These are phyloP conservation scores for Podaxis sp. DNA, from an alignment of 768 basidiomycete species.

Conservation along the genomic window DNA sequence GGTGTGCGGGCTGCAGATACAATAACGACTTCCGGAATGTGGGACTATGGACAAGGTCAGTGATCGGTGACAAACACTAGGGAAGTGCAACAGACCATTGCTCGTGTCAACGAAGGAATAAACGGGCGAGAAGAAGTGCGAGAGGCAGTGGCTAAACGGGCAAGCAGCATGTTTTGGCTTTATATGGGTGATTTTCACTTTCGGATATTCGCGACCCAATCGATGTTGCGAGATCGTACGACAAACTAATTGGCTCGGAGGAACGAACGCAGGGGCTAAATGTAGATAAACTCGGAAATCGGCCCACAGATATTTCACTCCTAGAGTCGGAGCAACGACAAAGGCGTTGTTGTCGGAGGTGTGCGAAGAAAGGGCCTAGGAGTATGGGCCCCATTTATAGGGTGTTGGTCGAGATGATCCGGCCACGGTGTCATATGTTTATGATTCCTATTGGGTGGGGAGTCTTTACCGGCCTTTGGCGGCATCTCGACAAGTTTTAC, in stretches of 20 bases:
- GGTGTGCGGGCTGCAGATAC: constrained; percentile 93
- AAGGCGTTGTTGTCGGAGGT: constrained; percentile 8
- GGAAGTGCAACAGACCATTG: constrained; percentile 46
- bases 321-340: background rate
- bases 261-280: background rate
- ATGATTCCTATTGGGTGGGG: constrained; percentile 1
- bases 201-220: constrained; percentile 28
- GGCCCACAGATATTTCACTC: background rate
- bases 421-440: constrained; percentile 27
- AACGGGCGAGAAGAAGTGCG: constrained; percentile 39
- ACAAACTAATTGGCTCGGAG: constrained; percentile 26
- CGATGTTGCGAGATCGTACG: constrained; percentile 38
- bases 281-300: background rate
- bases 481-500: background rate
- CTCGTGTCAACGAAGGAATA: constrained; percentile 40
- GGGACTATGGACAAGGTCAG: constrained; percentile 12
- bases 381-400: constrained; percentile 3
- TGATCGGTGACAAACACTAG: constrained; percentile 4
- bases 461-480: constrained; percentile 1
- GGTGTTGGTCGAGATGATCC: constrained; percentile 23
- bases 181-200: constrained; percentile 18
- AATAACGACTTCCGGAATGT: constrained; percentile 85
- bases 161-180: constrained; percentile 41
- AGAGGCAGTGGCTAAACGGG: constrained; percentile 41
- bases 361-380: background rate